These are phyloP conservation scores for Boletus patriciae DNA, from an alignment of 768 basidiomycete species.

Conservation along the genomic window DNA sequence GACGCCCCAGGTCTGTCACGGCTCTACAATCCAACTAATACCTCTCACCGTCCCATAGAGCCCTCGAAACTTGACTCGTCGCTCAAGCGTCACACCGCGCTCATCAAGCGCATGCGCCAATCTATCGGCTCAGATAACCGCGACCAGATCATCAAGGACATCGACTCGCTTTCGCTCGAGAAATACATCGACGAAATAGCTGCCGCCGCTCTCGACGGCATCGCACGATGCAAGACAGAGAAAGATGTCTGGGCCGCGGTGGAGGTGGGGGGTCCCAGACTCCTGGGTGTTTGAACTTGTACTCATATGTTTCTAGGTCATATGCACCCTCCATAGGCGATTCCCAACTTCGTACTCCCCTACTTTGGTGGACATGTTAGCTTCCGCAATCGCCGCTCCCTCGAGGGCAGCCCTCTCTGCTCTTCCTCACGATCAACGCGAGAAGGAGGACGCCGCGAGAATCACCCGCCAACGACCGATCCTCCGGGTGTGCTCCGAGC, in stretches of 20 bases:
- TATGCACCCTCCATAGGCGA: constrained; percentile 84
- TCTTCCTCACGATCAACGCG: constrained; percentile 73
- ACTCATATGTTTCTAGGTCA: constrained; percentile 53
- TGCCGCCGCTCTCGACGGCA: constrained; percentile 81
- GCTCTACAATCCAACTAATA: neutral
- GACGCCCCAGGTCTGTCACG: constrained; percentile 46
- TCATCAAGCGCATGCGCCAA: constrained; percentile 90
- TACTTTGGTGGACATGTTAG: constrained; percentile 59
- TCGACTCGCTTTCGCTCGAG: constrained; percentile 85
- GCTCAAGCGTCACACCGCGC: constrained; percentile 90
- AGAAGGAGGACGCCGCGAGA: constrained; percentile 86
- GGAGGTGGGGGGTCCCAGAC: constrained; percentile 57
- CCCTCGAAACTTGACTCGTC: constrained; percentile 86
- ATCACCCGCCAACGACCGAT: constrained; percentile 81
- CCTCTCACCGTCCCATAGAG: constrained; percentile 43
- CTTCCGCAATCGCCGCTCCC: constrained; percentile 58
- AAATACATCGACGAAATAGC: constrained; percentile 97
- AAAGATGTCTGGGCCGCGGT: constrained; percentile 90
- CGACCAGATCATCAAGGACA: constrained; percentile 89
- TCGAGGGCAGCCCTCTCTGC: constrained; percentile 54
- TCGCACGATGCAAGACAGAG: constrained; percentile 86
- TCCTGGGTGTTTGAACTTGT: neutral
- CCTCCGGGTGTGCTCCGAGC: constrained; percentile 83
- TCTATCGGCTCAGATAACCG: constrained; percentile 79
- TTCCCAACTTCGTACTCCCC: constrained; percentile 82